Evolutionary conservation across 257 asterid species (phyloP).

Genomic region (Knoxia roxburghii): DNA sequence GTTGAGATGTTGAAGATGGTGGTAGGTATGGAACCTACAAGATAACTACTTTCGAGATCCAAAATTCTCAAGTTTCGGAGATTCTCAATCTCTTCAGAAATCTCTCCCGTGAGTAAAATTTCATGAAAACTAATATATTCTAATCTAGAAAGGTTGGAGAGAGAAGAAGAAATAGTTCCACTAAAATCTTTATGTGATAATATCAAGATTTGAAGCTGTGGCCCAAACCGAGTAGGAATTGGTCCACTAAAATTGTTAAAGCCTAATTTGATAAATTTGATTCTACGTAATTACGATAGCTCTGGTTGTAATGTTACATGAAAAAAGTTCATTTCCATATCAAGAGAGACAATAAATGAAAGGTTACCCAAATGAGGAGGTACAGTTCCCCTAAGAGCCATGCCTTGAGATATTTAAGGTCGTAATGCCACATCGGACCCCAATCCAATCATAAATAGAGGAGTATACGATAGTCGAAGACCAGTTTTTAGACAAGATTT

Average conservation of each 20-base stretch:
- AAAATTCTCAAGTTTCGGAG: background rate
- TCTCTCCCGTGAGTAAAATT: slow-evolving; percentile 22
- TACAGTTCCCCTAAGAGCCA: background rate
- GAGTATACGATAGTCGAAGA: background rate
- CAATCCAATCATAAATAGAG: slow-evolving; percentile 4
- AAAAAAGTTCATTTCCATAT: slow-evolving; percentile 17
- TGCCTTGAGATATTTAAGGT: background rate
- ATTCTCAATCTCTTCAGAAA: slow-evolving; percentile 27
- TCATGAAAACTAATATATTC: background rate
- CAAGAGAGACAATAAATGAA: slow-evolving; percentile 22
- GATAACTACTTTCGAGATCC: background rate
- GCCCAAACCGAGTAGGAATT: slow-evolving; percentile 7
- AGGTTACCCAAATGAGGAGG: slow-evolving; percentile 6
- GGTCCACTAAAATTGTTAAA: background rate
- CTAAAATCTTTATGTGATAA: background rate
- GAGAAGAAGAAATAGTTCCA: slow-evolving; percentile 11
- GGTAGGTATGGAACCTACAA: slow-evolving; percentile 13
- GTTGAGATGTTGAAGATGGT: slow-evolving; percentile 12
- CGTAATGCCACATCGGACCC: background rate
- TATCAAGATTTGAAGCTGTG: background rate
- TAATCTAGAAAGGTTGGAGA: slow-evolving; percentile 16
- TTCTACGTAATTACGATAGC: background rate
- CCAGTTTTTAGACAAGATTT: slow-evolving; percentile 6
- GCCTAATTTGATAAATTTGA: slow-evolving; percentile 4
- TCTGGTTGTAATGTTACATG: slow-evolving; percentile 14